phyloP scores from a whole-genome alignment of 164 flowering plant genomes.

The Vitis rupestris region DNA sequence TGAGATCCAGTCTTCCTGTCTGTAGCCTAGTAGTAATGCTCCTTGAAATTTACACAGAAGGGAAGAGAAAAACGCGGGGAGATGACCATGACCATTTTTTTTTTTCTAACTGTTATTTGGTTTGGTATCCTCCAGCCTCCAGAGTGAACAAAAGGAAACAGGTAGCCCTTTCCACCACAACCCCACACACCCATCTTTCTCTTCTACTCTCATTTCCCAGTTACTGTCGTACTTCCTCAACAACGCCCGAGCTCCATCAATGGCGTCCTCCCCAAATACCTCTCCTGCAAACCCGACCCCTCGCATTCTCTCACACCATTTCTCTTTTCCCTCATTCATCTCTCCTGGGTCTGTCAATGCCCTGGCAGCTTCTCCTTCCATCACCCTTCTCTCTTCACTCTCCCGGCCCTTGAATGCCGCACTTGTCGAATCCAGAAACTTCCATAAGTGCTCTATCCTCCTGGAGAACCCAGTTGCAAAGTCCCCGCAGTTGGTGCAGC shows the following conservation, averaged over 20 bases:
- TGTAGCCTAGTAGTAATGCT: neutral
- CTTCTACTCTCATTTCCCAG: conserved; percentile 75
- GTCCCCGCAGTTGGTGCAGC: conserved; percentile 53
- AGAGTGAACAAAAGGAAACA: conserved; percentile 70
- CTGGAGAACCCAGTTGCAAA: conserved; percentile 50
- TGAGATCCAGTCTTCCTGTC: too few species aligned
- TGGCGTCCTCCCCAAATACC: conserved; percentile 56
- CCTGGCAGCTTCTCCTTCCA: conserved; percentile 77
- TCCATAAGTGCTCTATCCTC: conserved; percentile 66
- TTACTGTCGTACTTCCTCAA: conserved; percentile 69
- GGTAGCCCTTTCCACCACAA: conserved; percentile 82
- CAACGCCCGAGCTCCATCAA: conserved; percentile 60
- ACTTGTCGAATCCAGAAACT: conserved; percentile 74
- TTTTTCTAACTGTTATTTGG: conserved; percentile 6
- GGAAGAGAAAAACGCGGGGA: neutral
- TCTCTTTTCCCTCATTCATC: conserved; percentile 65
- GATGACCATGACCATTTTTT: neutral
- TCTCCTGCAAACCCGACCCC: conserved; percentile 47
- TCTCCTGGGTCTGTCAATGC: conserved; percentile 38
- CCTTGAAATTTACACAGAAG: too few species aligned
- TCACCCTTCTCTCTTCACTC: conserved; percentile 58
- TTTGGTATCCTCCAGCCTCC: conserved; percentile 40
- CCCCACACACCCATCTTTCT: conserved; percentile 45
- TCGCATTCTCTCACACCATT: conserved; percentile 71
- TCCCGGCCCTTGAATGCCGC: conserved; percentile 75